Evolutionary conservation across 2,329 filamentous ascomycete genomes (phyloP).

Genomic region (Lachnum nothofagi): DNA sequence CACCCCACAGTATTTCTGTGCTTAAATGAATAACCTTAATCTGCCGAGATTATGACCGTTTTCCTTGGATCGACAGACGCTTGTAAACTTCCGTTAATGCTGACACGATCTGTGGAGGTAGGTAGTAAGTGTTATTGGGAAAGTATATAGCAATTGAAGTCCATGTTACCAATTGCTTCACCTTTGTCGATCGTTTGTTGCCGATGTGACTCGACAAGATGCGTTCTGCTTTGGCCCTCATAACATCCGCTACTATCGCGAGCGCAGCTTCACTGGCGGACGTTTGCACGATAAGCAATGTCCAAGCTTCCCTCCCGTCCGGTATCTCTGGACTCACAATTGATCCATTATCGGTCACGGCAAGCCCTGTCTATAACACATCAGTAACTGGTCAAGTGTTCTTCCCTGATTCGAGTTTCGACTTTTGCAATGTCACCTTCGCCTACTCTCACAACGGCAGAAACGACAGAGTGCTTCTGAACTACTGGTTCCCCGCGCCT

Average conservation of each 20-base stretch:
- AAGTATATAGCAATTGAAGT: neutral
- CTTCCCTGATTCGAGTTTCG: constrained; percentile 32
- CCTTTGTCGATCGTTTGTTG: too few species aligned
- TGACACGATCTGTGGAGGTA: too few species aligned
- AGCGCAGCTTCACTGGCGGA: neutral
- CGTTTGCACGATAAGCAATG: neutral
- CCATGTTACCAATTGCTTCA: neutral
- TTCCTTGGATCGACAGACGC: too few species aligned
- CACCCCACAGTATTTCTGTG: too few species aligned
- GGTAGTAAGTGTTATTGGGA: too few species aligned
- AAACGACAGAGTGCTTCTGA: constrained; percentile 34
- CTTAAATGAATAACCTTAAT: too few species aligned
- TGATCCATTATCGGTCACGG: constrained; percentile 35
- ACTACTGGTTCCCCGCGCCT: constrained; percentile 41
- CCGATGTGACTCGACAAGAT: neutral
- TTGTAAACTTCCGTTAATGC: too few species aligned
- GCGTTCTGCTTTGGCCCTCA: neutral
- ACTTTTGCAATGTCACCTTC: constrained; percentile 45
- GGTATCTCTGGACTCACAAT: constrained; percentile 13
- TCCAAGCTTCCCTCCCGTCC: neutral
- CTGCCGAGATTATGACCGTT: too few species aligned
- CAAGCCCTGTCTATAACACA: constrained; percentile 33
- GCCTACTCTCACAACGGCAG: constrained; percentile 41
- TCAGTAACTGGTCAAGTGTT: constrained; percentile 29
- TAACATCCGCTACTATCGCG: neutral